Evolutionary conservation across 2,329 filamentous ascomycete genomes (phyloP).

Genomic region (Didymella glomerata): DNA sequence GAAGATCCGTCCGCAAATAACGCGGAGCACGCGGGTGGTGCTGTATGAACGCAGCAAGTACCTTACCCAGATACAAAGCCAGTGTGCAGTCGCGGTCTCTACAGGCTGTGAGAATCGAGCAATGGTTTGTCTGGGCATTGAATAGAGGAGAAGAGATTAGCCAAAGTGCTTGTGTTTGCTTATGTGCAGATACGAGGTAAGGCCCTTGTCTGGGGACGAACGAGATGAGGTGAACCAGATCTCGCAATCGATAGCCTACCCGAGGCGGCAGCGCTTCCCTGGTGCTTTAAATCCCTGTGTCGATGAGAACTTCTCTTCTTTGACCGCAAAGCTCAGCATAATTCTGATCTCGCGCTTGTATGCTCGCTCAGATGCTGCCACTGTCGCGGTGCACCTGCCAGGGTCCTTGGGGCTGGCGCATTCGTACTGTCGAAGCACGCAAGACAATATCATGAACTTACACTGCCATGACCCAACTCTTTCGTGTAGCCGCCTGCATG

Average conservation of each 20-base stretch:
- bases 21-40: neutral
- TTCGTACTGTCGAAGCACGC: neutral
- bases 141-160: neutral
- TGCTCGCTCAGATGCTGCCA: neutral
- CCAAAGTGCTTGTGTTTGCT: slow-evolving; percentile 16
- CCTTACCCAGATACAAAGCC: neutral
- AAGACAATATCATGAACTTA: neutral
- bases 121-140: neutral
- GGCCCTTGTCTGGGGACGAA: slow-evolving; percentile 3
- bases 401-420: neutral
- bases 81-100: neutral
- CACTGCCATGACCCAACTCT: slow-evolving; percentile 5
- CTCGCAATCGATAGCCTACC: slow-evolving; percentile 6
- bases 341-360: neutral
- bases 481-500: neutral
- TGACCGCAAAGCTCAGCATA: no score
- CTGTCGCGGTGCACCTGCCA: neutral
- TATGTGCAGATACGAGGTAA: slow-evolving; percentile 22
- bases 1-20: neutral
- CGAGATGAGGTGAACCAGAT: slow-evolving; percentile 5
- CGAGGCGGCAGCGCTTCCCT: neutral
- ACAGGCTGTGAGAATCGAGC: neutral
- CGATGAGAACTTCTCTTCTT: neutral
- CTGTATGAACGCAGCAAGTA: neutral
- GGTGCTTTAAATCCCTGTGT: neutral